These are phyloP conservation scores for Diaporthe citri DNA, from an alignment of 2,329 filamentous ascomycete species.

Conservation along the genomic window DNA sequence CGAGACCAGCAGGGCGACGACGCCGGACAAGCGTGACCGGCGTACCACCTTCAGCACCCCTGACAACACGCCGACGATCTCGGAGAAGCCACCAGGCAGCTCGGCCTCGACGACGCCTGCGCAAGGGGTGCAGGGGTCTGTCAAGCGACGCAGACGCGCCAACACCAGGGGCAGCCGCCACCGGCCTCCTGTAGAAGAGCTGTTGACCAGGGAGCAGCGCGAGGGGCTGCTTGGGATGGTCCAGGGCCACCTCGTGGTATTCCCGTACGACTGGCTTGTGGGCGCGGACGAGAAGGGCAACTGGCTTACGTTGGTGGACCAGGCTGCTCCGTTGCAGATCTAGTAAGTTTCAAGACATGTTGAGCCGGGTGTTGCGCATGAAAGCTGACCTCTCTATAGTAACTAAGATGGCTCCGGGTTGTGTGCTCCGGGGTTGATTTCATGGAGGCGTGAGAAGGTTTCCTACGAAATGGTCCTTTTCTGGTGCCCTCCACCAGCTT, in stretches of 20 bases:
- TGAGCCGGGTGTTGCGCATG: background rate
- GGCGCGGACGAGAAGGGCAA: conserved; percentile 93
- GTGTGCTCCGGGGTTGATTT: background rate
- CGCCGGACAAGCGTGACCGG: conserved; percentile 52
- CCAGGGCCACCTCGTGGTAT: conserved; percentile 90
- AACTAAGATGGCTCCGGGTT: conserved; percentile 11
- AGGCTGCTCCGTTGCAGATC: conserved; percentile 95
- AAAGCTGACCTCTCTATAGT: conserved; percentile 17
- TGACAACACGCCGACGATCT: conserved; percentile 48
- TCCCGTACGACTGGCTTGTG: conserved; percentile 95
- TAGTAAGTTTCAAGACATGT: conserved; percentile 74
- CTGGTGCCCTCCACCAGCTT: background rate
- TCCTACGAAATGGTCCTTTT: background rate
- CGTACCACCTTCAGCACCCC: conserved; percentile 69
- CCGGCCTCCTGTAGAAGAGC: conserved; percentile 78
- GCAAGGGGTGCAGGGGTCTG: conserved; percentile 57
- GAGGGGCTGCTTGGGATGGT: conserved; percentile 85
- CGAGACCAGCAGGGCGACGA: conserved; percentile 42
- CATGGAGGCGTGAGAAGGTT: background rate
- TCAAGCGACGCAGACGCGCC: conserved; percentile 74
- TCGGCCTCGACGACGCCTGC: conserved; percentile 43
- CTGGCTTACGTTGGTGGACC: conserved; percentile 97
- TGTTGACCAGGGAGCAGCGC: conserved; percentile 80
- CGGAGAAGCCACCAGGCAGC: conserved; percentile 53
- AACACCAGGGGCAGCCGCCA: conserved; percentile 76